Conservation (phyloP, 1,139 yeast genomes). For the Candida neerlandica region DNA sequence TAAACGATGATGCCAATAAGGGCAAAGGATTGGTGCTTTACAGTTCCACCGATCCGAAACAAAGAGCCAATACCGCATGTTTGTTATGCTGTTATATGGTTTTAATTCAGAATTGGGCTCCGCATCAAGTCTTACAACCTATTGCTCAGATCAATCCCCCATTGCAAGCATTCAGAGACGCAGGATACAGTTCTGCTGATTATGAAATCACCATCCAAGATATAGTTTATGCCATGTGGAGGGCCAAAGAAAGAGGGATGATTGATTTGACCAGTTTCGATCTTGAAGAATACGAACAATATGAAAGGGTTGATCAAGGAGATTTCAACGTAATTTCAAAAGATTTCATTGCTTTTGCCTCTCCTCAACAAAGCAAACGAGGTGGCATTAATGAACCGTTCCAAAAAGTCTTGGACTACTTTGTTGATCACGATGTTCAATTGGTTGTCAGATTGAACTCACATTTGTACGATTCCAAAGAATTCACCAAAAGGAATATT, state of each 20-base stretch:
- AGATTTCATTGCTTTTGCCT: conserved; percentile 95
- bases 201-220: conserved; percentile 93
- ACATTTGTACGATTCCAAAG: conserved; percentile 80
- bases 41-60: conserved; percentile 78
- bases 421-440: conserved; percentile 71
- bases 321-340: conserved; percentile 91
- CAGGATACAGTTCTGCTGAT: conserved; percentile 95
- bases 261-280: conserved; percentile 86
- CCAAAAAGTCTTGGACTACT: conserved; percentile 76
- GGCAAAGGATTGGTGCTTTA: conserved; percentile 91
- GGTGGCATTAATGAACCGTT: conserved; percentile 71
- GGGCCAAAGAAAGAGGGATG: conserved; percentile 94
- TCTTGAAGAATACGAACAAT: conserved; percentile 89
- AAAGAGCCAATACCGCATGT: conserved; percentile 93
- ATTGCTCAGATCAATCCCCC: conserved; percentile 92
- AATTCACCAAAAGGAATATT: conserved; percentile 81
- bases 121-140: conserved; percentile 95
- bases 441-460: conserved; percentile 91
- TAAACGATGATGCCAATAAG: conserved; percentile 81
- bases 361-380: conserved; percentile 75
- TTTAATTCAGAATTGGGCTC: conserved; percentile 95
- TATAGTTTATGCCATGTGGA: conserved; percentile 94
- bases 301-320: conserved; percentile 95
- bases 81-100: conserved; percentile 93
- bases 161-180: conserved; percentile 92